These are phyloP conservation scores for Trichophyton mentagrophytes DNA, from an alignment of 2,329 filamentous ascomycete genomes.

Conservation along the genomic window DNA sequence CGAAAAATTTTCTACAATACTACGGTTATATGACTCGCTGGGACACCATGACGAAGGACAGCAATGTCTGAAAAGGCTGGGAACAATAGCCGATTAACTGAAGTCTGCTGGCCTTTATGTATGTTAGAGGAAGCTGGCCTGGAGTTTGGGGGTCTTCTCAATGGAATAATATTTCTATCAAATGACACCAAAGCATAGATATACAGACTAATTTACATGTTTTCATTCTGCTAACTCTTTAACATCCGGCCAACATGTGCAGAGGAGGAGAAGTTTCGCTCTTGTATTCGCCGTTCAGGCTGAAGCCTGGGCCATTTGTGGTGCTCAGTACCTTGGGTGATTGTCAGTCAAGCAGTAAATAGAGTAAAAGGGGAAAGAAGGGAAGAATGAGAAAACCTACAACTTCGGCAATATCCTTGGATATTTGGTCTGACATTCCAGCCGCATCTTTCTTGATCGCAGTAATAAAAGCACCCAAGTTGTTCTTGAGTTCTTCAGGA, in stretches of 20 bases:
- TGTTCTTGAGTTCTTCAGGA: constrained; percentile 71
- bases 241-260: constrained; percentile 33
- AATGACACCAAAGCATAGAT: constrained; percentile 27
- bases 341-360: constrained; percentile 43
- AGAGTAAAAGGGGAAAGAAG: constrained; percentile 14
- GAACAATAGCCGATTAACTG: constrained; percentile 17
- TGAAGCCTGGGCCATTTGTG: constrained; percentile 75
- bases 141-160: constrained; percentile 27
- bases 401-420: constrained; percentile 62
- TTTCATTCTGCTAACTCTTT: constrained; percentile 18
- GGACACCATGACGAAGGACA: constrained; percentile 48
- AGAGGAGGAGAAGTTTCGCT: constrained; percentile 46
- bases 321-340: constrained; percentile 64
- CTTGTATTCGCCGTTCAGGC: constrained; percentile 66
- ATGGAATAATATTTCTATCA: constrained; percentile 22
- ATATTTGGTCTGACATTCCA: constrained; percentile 48
- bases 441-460: constrained; percentile 67
- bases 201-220: constrained; percentile 8
- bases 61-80: constrained; percentile 39
- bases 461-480: constrained; percentile 65
- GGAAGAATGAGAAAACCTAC: constrained; percentile 29
- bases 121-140: constrained; percentile 23
- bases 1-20: constrained; percentile 40
- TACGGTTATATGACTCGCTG: constrained; percentile 50
- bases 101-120: constrained; percentile 12